Conservation (phyloP, 768 basidiomycete species). For the Agaricus blazei region DNA sequence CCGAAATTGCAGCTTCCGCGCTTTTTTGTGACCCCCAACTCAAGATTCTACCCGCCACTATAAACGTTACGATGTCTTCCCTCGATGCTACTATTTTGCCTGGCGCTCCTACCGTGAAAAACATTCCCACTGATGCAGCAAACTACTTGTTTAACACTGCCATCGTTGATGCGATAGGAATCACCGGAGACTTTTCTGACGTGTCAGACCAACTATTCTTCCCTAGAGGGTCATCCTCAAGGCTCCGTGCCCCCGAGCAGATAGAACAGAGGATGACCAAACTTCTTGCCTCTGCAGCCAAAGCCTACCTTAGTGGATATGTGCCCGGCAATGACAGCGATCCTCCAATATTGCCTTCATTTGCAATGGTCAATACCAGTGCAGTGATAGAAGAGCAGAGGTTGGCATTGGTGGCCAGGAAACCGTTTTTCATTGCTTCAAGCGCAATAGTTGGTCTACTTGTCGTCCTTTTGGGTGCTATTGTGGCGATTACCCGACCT, state of each 20-base stretch:
- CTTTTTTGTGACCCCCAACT: neutral
- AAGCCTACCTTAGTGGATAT: conserved; percentile 2
- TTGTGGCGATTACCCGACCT: neutral
- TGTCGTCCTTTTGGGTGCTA: neutral
- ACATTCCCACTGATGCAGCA: neutral
- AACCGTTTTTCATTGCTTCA: conserved; percentile 1
- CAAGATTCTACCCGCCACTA: conserved; percentile 1
- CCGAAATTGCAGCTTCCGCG: no score
- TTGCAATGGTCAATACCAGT: neutral
- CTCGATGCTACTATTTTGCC: neutral
- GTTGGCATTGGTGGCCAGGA: neutral
- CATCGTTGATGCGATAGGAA: neutral
- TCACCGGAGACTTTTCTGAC: no score
- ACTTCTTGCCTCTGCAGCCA: neutral
- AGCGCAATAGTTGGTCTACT: neutral
- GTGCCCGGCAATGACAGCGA: neutral
- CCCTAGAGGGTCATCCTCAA: neutral
- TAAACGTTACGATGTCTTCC: neutral
- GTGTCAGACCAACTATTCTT: neutral
- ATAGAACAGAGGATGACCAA: conserved; percentile 1
- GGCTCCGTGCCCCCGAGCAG: neutral
- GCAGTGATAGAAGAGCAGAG: neutral
- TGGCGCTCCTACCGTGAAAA: neutral
- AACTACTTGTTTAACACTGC: neutral
- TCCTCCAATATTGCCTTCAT: neutral